Base-by-base conservation (phyloP, 148 eudicot species). In the Amaranthus cruentus region DNA sequence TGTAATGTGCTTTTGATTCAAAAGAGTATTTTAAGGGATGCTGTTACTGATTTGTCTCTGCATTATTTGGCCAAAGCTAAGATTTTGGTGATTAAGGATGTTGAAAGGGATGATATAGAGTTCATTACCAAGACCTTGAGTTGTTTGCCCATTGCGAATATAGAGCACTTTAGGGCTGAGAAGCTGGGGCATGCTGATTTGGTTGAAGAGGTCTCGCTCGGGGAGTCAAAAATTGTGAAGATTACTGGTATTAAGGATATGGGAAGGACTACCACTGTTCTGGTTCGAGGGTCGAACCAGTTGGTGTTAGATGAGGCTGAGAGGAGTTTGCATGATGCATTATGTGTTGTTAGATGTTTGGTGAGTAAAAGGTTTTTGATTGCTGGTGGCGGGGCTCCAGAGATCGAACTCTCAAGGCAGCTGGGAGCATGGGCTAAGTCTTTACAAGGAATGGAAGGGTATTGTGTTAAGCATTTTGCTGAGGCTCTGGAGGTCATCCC, bases 371-470 rank as follows among this genome's bases (percentile, higher is more conserved):
- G 78, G 84, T 92, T 92, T 75, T 67, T 92, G 78, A 88, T 92
- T 83, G 97, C 96, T 1, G 97, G 97, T 48, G 95, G 97, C 76
- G 97, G 97, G 9, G 98, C 98, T 4, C 97, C 98, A 4, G 98
- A 93, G 85, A 91, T 93, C 62, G 98, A 93, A 84, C 87, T 93
- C 7, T 86, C 97, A 0, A 93, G 98, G 81, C 98, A 91, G 81
- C 80, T 93, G 44, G 98, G 97, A 65, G 97, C 97, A 3, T 93
- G 98, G 98, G 89, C 98, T 9, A 93, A 91, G 83, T 92, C 85
- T 53, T 69, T 93, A 74, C 94, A 92, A 65, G 97, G 97, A 55
- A 92, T 92, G 97, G 97, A 92, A 75, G 83, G 97, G 50, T 92
- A 83, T 50, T 92, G 96, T 75, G 85, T 88, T 49, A 82, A 60